Evolutionary conservation across 768 basidiomycete genomes (phyloP).

Genomic region (Rhizopogon vinicolor): DNA sequence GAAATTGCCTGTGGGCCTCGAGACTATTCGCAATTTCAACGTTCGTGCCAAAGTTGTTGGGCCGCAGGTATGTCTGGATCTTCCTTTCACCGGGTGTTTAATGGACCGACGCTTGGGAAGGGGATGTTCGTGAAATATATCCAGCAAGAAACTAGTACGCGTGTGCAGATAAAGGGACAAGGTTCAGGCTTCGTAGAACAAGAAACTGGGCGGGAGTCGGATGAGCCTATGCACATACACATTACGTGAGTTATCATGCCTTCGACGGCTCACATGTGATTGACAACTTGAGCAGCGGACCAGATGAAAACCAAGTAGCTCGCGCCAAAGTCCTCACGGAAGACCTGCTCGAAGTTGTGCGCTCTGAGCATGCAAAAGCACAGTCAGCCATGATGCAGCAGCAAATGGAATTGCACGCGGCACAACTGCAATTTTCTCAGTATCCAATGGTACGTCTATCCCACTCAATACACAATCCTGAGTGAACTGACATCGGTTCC

Average conservation of each 20-base stretch:
- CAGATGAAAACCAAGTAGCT: slow-evolving; percentile 82
- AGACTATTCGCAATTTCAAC: slow-evolving; percentile 94
- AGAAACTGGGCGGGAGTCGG: slow-evolving; percentile 83
- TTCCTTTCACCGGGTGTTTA: too few species aligned
- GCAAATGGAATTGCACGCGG: slow-evolving; percentile 85
- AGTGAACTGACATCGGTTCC: not conserved
- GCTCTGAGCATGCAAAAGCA: slow-evolving; percentile 83
- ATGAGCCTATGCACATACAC: slow-evolving; percentile 89
- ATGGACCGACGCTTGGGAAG: slow-evolving; percentile 30
- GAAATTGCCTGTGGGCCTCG: slow-evolving; percentile 85
- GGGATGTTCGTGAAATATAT: slow-evolving; percentile 99
- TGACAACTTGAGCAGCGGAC: slow-evolving; percentile 41
- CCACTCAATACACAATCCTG: not conserved
- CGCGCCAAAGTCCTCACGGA: slow-evolving; percentile 85
- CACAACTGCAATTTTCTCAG: slow-evolving; percentile 75
- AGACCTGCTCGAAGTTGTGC: slow-evolving; percentile 87
- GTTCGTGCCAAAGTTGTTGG: slow-evolving; percentile 97
- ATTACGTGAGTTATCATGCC: slow-evolving; percentile 60
- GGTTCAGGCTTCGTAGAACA: slow-evolving; percentile 95
- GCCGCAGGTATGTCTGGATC: slow-evolving; percentile 59
- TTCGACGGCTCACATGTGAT: slow-evolving; percentile 13
- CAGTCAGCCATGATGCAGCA: slow-evolving; percentile 59
- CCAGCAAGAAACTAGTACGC: slow-evolving; percentile 90
- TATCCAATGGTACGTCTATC: slow-evolving; percentile 48
- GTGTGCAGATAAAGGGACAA: slow-evolving; percentile 94